Conservation (phyloP, 306 rosid species). For the Chamaecrista fasciculata region DNA sequence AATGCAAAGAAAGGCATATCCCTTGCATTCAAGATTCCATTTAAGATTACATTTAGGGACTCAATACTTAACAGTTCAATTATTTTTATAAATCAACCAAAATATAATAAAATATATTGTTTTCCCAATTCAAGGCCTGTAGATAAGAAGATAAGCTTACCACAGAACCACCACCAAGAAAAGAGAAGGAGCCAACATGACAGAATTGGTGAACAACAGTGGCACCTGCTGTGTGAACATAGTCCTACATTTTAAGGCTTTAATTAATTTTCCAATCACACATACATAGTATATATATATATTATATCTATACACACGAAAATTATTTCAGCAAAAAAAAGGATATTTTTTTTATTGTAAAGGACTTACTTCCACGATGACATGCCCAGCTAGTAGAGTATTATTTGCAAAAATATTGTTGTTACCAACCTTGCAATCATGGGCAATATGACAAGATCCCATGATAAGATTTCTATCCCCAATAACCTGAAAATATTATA, state of each 20-base stretch:
- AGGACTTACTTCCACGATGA: slow-evolving; percentile 75
- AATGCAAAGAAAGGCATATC: not conserved
- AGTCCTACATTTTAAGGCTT: slow-evolving; percentile 57
- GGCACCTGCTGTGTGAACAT: slow-evolving; percentile 86
- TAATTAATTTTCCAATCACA: slow-evolving; percentile 21
- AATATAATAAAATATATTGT: not conserved
- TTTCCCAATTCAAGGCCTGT: slow-evolving; percentile 1
- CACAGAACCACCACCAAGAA: slow-evolving; percentile 92
- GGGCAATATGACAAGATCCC: slow-evolving; percentile 98
- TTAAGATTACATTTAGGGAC: slow-evolving; percentile 21
- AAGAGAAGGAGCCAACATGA: slow-evolving; percentile 79
- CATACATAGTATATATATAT: slow-evolving; percentile 10
- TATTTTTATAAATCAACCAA: not conserved
- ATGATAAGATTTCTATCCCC: slow-evolving; percentile 85
- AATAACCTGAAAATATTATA: slow-evolving; percentile 59
- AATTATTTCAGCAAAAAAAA: not conserved
- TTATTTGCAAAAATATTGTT: slow-evolving; percentile 77
- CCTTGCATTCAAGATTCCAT: slow-evolving; percentile 6
- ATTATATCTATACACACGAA: too few relatives aligned
- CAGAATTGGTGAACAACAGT: slow-evolving; percentile 88
- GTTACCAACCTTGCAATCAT: slow-evolving; percentile 87
- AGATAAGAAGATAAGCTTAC: slow-evolving; percentile 44
- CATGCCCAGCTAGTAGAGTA: slow-evolving; percentile 91
- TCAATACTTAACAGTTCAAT: not conserved
- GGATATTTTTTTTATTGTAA: not conserved